phyloP scores from a whole-genome alignment of 2,329 filamentous ascomycete species.

The Penicillium capsulatum region DNA sequence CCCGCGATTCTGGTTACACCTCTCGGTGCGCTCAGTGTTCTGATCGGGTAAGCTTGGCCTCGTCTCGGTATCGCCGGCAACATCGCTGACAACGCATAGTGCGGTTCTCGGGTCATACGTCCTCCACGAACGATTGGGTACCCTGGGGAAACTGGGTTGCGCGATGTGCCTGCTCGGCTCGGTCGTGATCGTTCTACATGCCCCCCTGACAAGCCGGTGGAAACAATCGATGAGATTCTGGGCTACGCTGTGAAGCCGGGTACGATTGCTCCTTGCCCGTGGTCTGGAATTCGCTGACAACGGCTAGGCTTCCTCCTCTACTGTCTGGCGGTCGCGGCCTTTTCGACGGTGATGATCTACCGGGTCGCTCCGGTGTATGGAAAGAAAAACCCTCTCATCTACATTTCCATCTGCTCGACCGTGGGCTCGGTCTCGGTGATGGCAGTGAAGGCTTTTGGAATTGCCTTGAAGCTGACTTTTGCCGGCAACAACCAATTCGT shows the following conservation, averaged over 20 bases:
- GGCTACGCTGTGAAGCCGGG: constrained; percentile 86
- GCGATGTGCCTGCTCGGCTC: constrained; percentile 94
- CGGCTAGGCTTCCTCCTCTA: constrained; percentile 80
- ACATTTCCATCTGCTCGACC: constrained; percentile 95
- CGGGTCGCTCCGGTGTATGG: constrained; percentile 82
- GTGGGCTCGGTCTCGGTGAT: constrained; percentile 97
- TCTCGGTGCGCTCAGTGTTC: constrained; percentile 83
- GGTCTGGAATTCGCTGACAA: background rate
- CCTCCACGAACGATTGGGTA: constrained; percentile 82
- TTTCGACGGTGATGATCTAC: constrained; percentile 95
- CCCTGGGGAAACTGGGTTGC: constrained; percentile 86
- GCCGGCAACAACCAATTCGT: constrained; percentile 91
- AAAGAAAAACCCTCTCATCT: constrained; percentile 93
- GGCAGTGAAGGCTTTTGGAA: constrained; percentile 98
- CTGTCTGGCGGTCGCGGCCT: constrained; percentile 71
- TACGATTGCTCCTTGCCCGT: constrained; percentile 44
- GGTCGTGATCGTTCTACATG: constrained; percentile 95
- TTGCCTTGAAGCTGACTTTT: constrained; percentile 92
- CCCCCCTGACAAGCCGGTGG: constrained; percentile 89
- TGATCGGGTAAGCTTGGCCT: constrained; percentile 63
- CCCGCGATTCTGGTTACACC: constrained; percentile 98
- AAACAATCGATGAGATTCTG: constrained; percentile 87
- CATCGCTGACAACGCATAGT: constrained; percentile 40
- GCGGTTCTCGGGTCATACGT: constrained; percentile 95
- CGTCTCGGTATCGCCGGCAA: constrained; percentile 1